Conservation (phyloP, 768 basidiomycete genomes). For the Leccinum variicolor region DNA sequence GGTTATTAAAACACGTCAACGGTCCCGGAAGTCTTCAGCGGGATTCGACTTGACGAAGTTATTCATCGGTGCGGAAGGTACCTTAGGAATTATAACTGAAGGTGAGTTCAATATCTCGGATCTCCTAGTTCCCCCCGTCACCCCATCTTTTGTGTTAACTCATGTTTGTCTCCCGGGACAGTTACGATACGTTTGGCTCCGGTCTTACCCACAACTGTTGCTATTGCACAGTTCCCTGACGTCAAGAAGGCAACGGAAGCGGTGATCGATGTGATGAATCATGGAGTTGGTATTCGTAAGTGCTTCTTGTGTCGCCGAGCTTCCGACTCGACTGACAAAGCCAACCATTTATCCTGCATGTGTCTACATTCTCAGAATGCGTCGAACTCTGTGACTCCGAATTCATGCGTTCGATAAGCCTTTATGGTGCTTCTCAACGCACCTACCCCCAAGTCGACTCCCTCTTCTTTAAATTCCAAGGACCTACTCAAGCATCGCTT, state of each 20-base stretch:
- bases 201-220: conserved; percentile 76
- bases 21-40: conserved; percentile 80
- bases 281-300: conserved; percentile 75
- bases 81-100: conserved; percentile 88
- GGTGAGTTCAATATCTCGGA: conserved; percentile 34
- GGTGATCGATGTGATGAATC: conserved; percentile 66
- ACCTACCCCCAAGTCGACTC: conserved; percentile 64
- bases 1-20: conserved; percentile 82
- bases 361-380: conserved; percentile 52
- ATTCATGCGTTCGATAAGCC: conserved; percentile 63
- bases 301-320: conserved; percentile 5
- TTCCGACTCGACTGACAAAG: not conserved
- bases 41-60: conserved; percentile 85
- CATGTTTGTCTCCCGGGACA: conserved; percentile 21
- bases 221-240: conserved; percentile 76
- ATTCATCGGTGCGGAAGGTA: conserved; percentile 81
- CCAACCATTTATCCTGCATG: not conserved
- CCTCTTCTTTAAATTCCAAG: conserved; percentile 88
- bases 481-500: conserved; percentile 56
- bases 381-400: conserved; percentile 77
- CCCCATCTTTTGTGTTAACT: not conserved
- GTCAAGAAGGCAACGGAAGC: conserved; percentile 74
- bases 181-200: conserved; percentile 83
- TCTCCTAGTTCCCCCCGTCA: not conserved
- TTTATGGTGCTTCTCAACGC: conserved; percentile 48